Conservation (phyloP, 768 basidiomycete species). For the Mycena kentingensis region DNA sequence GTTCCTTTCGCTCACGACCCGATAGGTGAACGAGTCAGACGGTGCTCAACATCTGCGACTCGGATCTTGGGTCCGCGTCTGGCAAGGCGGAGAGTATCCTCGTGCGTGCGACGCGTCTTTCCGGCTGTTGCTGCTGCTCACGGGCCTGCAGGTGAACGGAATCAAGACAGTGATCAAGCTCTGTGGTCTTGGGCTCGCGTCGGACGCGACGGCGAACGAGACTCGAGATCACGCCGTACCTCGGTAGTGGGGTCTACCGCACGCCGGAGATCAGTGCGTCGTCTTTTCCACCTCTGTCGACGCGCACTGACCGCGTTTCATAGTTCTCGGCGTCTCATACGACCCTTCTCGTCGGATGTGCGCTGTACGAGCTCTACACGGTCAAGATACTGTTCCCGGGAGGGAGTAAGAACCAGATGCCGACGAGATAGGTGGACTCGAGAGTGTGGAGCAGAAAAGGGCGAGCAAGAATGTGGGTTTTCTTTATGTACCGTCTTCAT, state of each 20-base stretch:
- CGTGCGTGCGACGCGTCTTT: constrained; percentile 46
- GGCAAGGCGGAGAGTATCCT: too few relatives aligned
- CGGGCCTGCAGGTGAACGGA: constrained; percentile 83
- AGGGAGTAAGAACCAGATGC: constrained; percentile 96
- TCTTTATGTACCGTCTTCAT: constrained; percentile 12
- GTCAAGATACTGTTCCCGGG: constrained; percentile 98
- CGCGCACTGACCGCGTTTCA: constrained; percentile 20
- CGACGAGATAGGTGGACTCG: constrained; percentile 87
- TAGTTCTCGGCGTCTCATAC: constrained; percentile 95
- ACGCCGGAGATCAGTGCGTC: constrained; percentile 95
- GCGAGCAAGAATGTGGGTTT: constrained; percentile 79
- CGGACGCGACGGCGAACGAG: constrained; percentile 93
- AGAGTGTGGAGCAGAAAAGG: constrained; percentile 78
- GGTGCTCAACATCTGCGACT: too few relatives aligned
- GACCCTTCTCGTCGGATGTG: constrained; percentile 93
- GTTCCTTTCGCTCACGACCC: too few relatives aligned
- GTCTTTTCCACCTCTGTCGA: constrained; percentile 1
- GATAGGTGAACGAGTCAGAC: too few relatives aligned
- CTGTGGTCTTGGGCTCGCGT: constrained; percentile 96
- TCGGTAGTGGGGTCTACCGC: constrained; percentile 96
- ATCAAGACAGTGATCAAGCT: constrained; percentile 91
- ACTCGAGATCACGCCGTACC: constrained; percentile 98
- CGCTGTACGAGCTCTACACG: constrained; percentile 90
- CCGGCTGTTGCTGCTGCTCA: not conserved
- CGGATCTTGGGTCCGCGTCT: too few relatives aligned